Percentiles rank a stretch among this genome's conserved stretches.
phyloP scores from a whole-genome alignment of 2,329 filamentous ascomycete species.

The Ophiostoma montium region DNA sequence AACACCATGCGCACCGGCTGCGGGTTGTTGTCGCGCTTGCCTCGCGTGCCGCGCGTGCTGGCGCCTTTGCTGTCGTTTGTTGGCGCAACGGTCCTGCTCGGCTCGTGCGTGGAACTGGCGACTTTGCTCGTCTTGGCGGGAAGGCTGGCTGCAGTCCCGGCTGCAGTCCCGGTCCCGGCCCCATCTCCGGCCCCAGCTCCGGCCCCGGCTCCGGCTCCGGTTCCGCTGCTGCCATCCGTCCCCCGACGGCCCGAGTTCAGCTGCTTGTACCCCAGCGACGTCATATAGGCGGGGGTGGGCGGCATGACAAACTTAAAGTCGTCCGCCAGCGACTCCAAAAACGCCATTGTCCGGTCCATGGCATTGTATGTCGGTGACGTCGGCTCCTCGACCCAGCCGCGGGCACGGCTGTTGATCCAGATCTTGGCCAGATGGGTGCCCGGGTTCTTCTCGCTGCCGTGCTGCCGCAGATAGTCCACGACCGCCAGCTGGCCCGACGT shows the following conservation, averaged over 20 bases:
- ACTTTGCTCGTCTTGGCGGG: no score
- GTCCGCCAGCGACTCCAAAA: conserved; percentile 20
- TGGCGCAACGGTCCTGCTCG: no score
- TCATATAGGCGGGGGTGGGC: conserved; percentile 15
- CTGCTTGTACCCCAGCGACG: conserved; percentile 24
- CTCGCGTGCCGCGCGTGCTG: background rate
- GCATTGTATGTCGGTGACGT: background rate
- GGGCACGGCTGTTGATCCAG: background rate
- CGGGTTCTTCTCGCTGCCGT: background rate
- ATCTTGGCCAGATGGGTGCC: background rate
- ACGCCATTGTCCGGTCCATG: conserved; percentile 15
- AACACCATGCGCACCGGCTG: conserved; percentile 25
- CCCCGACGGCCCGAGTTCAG: conserved; percentile 14
- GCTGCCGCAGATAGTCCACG: conserved; percentile 16
- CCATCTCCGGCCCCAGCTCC: no score
- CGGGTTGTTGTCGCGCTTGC: background rate
- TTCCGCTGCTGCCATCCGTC: no score
- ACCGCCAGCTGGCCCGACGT: conserved; percentile 31
- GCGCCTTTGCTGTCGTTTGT: no score
- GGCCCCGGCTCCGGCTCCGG: background rate
- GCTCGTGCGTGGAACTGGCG: no score
- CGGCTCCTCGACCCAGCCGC: background rate
- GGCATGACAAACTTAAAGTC: conserved; percentile 21
- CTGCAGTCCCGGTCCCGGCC: no score
- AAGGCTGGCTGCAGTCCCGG: no score